Conservation (phyloP, 202 grass and related monocot species). For the Panicum hallii region DNA sequence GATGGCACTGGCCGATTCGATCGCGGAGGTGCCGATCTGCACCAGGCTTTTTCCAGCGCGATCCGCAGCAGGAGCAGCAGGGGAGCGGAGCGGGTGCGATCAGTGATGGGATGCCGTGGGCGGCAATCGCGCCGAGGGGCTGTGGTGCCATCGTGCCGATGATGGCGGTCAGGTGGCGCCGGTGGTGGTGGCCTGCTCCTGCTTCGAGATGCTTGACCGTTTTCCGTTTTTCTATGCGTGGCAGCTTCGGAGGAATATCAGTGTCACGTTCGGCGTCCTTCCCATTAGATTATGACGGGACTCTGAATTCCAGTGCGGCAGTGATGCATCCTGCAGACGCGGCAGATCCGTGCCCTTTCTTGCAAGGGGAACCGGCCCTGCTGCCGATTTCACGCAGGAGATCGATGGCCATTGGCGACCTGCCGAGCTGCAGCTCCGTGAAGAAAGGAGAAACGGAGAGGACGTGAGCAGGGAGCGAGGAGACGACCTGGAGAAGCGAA, state of each 20-base stretch:
- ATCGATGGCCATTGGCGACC: not conserved
- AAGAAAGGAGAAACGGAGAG: not conserved
- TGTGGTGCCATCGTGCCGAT: conserved; percentile 17
- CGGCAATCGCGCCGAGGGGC: conserved; percentile 35
- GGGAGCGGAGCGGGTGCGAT: not conserved
- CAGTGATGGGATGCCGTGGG: conserved; percentile 3
- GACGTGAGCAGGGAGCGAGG: not conserved
- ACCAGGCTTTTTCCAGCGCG: conserved; percentile 45
- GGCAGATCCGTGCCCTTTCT: conserved; percentile 8
- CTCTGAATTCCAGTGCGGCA: conserved; percentile 5
- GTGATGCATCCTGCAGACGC: not conserved
- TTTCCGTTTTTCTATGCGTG: conserved; percentile 21
- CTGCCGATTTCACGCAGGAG: not conserved
- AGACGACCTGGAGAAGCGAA: not conserved
- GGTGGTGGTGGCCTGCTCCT: not conserved
- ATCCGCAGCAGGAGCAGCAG: not conserved
- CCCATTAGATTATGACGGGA: not conserved
- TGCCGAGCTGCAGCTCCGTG: not conserved
- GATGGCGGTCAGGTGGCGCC: not conserved
- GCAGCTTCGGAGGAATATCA: not conserved
- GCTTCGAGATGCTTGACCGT: conserved; percentile 5
- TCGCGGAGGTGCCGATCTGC: conserved; percentile 35
- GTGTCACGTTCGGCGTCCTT: not conserved
- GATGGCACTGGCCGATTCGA: conserved; percentile 16
- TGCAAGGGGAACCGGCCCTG: too few relatives aligned